These are phyloP conservation scores for Pseudoneurospora amorphoporcata DNA, from an alignment of 495 filamentous ascomycete genomes.

Conservation along the genomic window DNA sequence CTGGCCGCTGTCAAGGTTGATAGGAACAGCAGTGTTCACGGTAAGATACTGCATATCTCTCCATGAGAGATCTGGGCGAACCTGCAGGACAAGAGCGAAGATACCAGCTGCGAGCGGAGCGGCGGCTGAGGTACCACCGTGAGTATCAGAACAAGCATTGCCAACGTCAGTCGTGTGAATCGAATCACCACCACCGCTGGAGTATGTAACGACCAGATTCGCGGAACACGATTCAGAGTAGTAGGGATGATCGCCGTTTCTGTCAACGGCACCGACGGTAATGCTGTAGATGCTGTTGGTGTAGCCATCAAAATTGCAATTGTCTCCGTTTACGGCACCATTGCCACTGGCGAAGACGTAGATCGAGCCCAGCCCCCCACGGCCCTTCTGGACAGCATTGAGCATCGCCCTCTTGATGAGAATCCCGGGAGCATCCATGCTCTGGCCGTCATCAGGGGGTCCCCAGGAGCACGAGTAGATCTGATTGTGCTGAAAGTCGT, in stretches of 20 bases:
- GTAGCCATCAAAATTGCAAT: constrained; percentile 99
- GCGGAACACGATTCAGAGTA: constrained; percentile 96
- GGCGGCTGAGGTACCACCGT: constrained; percentile 95
- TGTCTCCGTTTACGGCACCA: constrained; percentile 76
- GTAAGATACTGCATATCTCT: constrained; percentile 89
- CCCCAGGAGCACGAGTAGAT: constrained; percentile 99
- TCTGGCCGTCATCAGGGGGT: constrained; percentile 80
- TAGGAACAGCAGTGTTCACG: constrained; percentile 70
- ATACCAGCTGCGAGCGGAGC: constrained; percentile 86
- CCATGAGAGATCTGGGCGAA: constrained; percentile 84
- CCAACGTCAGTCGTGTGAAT: constrained; percentile 98
- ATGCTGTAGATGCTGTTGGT: constrained; percentile 99
- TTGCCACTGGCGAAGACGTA: constrained; percentile 98
- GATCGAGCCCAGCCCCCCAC: constrained; percentile 74
- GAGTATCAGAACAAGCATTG: constrained; percentile 62
- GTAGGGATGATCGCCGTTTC: constrained; percentile 72
- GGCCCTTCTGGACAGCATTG: constrained; percentile 82
- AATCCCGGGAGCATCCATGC: constrained; percentile 89
- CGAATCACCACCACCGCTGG: constrained; percentile 74
- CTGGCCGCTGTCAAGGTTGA: constrained; percentile 59
- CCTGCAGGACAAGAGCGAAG: constrained; percentile 81
- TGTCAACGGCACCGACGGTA: constrained; percentile 87
- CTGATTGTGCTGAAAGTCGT: constrained; percentile 79
- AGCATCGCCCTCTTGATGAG: constrained; percentile 85
- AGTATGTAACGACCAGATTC: constrained; percentile 90